phyloP scores from a whole-genome alignment of 148 eudicot genomes.

The Talinum fruticosum region DNA sequence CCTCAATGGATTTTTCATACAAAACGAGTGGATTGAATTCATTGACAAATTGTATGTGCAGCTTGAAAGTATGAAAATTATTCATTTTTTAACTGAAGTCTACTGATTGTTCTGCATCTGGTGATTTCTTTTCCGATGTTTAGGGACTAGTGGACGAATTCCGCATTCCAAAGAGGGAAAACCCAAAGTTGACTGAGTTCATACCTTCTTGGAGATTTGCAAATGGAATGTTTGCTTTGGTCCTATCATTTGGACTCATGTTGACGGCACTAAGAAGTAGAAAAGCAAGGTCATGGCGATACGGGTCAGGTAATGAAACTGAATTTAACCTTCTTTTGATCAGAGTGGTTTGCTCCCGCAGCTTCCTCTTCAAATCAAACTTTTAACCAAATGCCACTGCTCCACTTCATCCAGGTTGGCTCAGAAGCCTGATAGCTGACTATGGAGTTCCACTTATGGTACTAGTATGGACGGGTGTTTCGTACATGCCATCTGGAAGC shows the following conservation, averaged over 20 bases:
- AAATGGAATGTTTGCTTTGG: slow-evolving; percentile 95
- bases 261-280: slow-evolving; percentile 74
- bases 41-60: neutral
- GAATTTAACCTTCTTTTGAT: neutral
- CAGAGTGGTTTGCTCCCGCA: neutral
- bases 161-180: slow-evolving; percentile 55
- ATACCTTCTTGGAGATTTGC: slow-evolving; percentile 88
- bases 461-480: slow-evolving; percentile 70
- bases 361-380: neutral
- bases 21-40: neutral
- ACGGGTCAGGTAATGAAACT: slow-evolving; percentile 65
- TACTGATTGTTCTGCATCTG: neutral
- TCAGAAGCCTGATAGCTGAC: slow-evolving; percentile 81
- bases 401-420: slow-evolving; percentile 50
- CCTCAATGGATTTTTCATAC: neutral
- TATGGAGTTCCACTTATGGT: slow-evolving; percentile 98
- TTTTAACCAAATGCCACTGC: neutral
- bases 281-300: slow-evolving; percentile 92
- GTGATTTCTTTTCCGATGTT: neutral
- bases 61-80: too few relatives aligned
- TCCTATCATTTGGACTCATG: slow-evolving; percentile 79
- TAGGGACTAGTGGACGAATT: slow-evolving; percentile 90
- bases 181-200: slow-evolving; percentile 41
- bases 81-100: neutral
- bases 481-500: slow-evolving; percentile 68